Conservation (phyloP, 768 basidiomycete genomes). For the Boletus subcaerulescens region DNA sequence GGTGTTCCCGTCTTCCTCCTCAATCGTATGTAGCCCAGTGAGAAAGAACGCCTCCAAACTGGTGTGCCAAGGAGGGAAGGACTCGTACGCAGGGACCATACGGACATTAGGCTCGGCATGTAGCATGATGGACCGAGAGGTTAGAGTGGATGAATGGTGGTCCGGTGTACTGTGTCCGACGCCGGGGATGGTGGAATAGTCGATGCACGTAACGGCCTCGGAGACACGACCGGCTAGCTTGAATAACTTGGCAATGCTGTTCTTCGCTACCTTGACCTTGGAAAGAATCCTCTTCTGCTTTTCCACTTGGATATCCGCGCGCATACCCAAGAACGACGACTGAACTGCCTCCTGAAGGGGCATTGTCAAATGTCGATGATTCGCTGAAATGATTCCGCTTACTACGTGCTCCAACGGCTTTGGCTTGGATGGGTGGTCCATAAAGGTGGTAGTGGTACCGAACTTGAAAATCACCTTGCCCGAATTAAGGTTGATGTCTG, state of each 20-base stretch:
- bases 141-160: background rate
- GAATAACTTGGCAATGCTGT: slow-evolving; percentile 16
- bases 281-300: slow-evolving; percentile 9
- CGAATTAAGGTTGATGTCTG: background rate
- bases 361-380: background rate
- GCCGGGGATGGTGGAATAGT: background rate
- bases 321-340: background rate
- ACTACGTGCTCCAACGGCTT: slow-evolving; percentile 6
- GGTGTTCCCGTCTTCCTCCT: slow-evolving; percentile 1
- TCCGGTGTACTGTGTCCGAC: background rate
- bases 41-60: background rate
- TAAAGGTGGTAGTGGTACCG: background rate
- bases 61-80: background rate
- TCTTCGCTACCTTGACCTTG: slow-evolving; percentile 13
- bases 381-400: background rate
- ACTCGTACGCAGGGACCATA: background rate
- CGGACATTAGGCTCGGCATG: background rate
- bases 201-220: background rate
- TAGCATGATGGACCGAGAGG: background rate
- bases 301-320: background rate
- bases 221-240: slow-evolving; percentile 1
- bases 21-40: background rate
- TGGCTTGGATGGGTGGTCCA: background rate
- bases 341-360: background rate
- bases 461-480: slow-evolving; percentile 10